Base-by-base conservation (phyloP, 257 asterid genomes). In the Scutellaria galericulata region DNA sequence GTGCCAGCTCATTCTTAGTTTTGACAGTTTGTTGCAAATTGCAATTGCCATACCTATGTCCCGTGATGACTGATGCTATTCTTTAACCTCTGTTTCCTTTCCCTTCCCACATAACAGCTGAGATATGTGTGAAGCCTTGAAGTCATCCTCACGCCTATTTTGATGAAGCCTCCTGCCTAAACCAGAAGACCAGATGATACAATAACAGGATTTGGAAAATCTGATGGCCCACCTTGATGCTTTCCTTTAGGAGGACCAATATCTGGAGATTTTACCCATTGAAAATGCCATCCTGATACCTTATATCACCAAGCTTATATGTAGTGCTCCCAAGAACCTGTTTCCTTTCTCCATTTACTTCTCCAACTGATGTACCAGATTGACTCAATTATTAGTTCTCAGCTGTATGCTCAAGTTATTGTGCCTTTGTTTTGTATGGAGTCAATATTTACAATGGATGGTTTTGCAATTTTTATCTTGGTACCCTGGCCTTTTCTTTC, bases 71-170 rank as follows among this genome's bases (percentile, higher is more conserved):
- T 94, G 89, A 93, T 93, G 80, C 81, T 81, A 72, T 85, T 82
- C 72, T 88, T 81, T 86, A 80, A 85, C 97, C 91, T 89, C 77
- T 89, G 93, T 94, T 85, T 86, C 84, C 87, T 85, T 80, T 83
- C 92, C 95, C 86, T 84, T 84, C 86, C 86, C 78, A 83, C 79
- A 73, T 82, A 90, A 88, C 99, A 94, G 97, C 97, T 84, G 96
- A 89, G 91, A 83, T 83, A 84, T 81, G 84, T 85, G 98, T 85
- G 98, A 86, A 86, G 99, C 96, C 97, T 93, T 73, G 97, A 90
- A 85, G 97, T 87, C 91, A 86, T 80, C 92, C 96, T 84, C 80
- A 79, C 55, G 85, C 88, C 82, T 81, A 79, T 27, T 82, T 85
- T 82, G 93, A 79, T 79, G 93, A 89, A 87, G 90, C 96, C 96